Percentiles rank a stretch among this genome's conserved stretches.
phyloP scores from a whole-genome alignment of 192 early-diverging fungal species.

The Chytriomyces confervae region DNA sequence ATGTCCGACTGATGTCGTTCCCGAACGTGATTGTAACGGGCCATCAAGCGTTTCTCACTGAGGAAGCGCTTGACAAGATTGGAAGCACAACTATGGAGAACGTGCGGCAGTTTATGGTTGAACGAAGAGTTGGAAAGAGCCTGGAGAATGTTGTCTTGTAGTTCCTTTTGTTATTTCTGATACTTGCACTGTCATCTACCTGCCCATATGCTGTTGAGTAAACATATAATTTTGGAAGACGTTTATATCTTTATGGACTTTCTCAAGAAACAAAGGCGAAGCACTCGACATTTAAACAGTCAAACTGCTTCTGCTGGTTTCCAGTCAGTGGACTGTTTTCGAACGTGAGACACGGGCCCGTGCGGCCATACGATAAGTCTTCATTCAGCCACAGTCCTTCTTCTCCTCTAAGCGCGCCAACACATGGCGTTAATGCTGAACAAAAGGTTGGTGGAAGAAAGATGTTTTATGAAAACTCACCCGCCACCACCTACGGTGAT shows the following conservation, averaged over 20 bases:
- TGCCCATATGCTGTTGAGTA: neutral
- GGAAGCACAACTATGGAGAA: slow-evolving; percentile 47
- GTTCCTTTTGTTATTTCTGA: neutral
- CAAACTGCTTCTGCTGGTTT: slow-evolving; percentile 40
- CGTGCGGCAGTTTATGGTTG: slow-evolving; percentile 40
- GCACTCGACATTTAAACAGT: slow-evolving; percentile 47
- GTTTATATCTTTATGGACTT: neutral
- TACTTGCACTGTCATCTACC: neutral
- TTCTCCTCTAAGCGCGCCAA: slow-evolving; percentile 8
- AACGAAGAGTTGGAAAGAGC: slow-evolving; percentile 42
- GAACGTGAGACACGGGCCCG: slow-evolving; percentile 48
- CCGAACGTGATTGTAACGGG: slow-evolving; percentile 53
- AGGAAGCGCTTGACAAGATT: slow-evolving; percentile 53
- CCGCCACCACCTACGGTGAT: slow-evolving; percentile 53
- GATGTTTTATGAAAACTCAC: slow-evolving; percentile 27
- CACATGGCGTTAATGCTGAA: neutral
- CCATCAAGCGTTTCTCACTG: slow-evolving; percentile 59
- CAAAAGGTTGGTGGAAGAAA: neutral
- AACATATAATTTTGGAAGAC: neutral
- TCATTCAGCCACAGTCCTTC: slow-evolving; percentile 46
- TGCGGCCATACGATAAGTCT: slow-evolving; percentile 41
- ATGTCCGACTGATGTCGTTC: slow-evolving; percentile 51
- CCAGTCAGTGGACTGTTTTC: slow-evolving; percentile 49
- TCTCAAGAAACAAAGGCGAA: slow-evolving; percentile 46
- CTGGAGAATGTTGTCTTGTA: slow-evolving; percentile 42